phyloP scores from a whole-genome alignment of 805 yeast species.

The Lipomyces orientalis region DNA sequence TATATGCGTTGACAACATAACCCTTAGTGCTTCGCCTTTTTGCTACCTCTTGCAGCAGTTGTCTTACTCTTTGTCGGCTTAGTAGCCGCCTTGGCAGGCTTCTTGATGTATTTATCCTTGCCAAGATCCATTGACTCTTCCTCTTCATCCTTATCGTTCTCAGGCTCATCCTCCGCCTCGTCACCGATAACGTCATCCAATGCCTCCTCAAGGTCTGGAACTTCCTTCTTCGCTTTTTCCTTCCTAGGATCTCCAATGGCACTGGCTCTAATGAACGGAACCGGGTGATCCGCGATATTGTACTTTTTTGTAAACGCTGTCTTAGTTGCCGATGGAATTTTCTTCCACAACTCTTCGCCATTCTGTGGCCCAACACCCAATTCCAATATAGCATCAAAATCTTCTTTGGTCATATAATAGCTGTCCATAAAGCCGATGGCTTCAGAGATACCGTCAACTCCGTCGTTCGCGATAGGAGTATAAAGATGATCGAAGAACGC shows the following conservation, averaged over 20 bases:
- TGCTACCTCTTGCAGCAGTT: conserved; percentile 32
- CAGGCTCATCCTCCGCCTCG: conserved; percentile 51
- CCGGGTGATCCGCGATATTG: conserved; percentile 78
- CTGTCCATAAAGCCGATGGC: conserved; percentile 79
- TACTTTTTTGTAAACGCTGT: conserved; percentile 86
- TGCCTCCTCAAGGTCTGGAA: conserved; percentile 72
- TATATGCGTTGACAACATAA: neutral
- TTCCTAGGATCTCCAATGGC: conserved; percentile 49
- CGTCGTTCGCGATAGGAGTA: conserved; percentile 60
- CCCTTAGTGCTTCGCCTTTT: conserved; percentile 10
- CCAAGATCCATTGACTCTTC: conserved; percentile 47
- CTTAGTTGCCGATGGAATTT: conserved; percentile 77
- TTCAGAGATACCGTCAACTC: conserved; percentile 66
- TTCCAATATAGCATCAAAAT: conserved; percentile 88
- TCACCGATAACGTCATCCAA: conserved; percentile 57
- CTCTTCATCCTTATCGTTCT: conserved; percentile 51
- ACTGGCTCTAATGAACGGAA: conserved; percentile 68
- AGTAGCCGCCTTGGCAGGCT: conserved; percentile 48
- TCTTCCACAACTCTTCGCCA: conserved; percentile 57
- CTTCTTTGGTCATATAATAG: conserved; percentile 85
- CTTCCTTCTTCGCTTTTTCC: conserved; percentile 44
- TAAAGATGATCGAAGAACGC: conserved; percentile 61
- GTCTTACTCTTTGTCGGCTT: conserved; percentile 39
- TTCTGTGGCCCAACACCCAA: conserved; percentile 68
- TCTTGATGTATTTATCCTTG: conserved; percentile 69